Base-by-base conservation (phyloP, 495 filamentous ascomycete genomes). In the Aspergillus ellipticus region DNA sequence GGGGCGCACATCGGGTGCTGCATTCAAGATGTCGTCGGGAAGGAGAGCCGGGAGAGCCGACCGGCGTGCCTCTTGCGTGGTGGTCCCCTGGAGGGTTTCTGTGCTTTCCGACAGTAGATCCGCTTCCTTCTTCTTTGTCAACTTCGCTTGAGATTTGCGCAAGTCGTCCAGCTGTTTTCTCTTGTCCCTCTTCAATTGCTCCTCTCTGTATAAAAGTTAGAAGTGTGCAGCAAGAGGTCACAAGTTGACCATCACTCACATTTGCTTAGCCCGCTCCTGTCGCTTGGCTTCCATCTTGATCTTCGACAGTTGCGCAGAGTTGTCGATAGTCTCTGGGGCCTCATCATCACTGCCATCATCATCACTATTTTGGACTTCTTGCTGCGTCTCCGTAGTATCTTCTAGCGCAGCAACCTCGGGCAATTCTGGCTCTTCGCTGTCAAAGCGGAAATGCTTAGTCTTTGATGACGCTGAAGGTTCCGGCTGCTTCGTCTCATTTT, bases 11-110 rank as follows among this genome's bases (percentile, higher is more conserved):
- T 62, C 57, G 10, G 79, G 78, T 35, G 74, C 73, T 16, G 74
- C 77, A 41, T 74, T 76, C 43, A 83, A 55, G 28, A 83, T 74
- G 43, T 82, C 79, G 42, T 82, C 77, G 4, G 80, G 80, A 31
- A 83, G 72, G 35, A 81, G 65, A 49, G 72, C 72, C 4, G 80
- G 80, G 21, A 82, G 70, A 16, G 67, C 62, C 5, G 64, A 60
- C 28, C 69, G 70, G 51, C 73, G 66, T 19, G 62, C 57, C 45
- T 76, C 70, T 56, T 74, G 68, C 17, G 72, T 74, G 28, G 46
- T 67, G n/a, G 70, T 72, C 41, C 70, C 75, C 60, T 72, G 73
- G 16, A 77, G 59, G 7, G 74, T 78, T 49, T 61, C 66, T n/a
- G 69, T 71, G 55, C 69, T 75, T 55, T 74, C 72, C 16, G 75